These are phyloP conservation scores for Cryphonectria japonica DNA, from an alignment of 2,329 filamentous ascomycete species.

Conservation along the genomic window DNA sequence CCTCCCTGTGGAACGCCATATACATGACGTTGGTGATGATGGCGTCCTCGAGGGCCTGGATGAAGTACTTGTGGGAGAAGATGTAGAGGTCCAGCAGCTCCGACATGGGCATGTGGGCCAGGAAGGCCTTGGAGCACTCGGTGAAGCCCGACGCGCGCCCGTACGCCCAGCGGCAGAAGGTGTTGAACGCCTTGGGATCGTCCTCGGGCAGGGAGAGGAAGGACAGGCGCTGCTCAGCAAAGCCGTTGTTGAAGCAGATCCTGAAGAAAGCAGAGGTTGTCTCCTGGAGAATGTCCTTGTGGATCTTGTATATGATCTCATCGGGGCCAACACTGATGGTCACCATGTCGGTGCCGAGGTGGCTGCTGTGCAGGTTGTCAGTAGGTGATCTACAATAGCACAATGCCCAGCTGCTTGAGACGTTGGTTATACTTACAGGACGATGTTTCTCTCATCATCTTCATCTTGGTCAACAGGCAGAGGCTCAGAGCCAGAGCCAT, in stretches of 20 bases:
- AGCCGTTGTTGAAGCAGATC: background rate
- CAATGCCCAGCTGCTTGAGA: background rate
- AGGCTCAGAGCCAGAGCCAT: too few relatives aligned
- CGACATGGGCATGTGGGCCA: background rate
- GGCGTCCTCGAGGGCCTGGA: background rate
- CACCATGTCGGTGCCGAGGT: background rate
- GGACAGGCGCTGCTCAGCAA: background rate
- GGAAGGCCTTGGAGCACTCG: background rate
- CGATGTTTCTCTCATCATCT: background rate
- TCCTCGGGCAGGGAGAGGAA: conserved; percentile 37
- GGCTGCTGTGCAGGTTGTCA: background rate
- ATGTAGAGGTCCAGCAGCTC: conserved; percentile 4
- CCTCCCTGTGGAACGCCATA: background rate
- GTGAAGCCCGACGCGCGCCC: conserved; percentile 12
- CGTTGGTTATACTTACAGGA: background rate
- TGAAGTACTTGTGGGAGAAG: background rate
- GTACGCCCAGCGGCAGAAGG: conserved; percentile 40
- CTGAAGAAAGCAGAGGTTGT: background rate
- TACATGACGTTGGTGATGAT: background rate
- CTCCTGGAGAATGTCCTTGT: background rate
- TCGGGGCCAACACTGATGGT: conserved; percentile 3
- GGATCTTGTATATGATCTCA: background rate
- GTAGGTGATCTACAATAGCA: background rate
- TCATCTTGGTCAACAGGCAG: background rate
- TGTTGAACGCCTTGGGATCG: conserved; percentile 34